Base-by-base conservation (phyloP, 345 rosid species). In the Acer campestre region DNA sequence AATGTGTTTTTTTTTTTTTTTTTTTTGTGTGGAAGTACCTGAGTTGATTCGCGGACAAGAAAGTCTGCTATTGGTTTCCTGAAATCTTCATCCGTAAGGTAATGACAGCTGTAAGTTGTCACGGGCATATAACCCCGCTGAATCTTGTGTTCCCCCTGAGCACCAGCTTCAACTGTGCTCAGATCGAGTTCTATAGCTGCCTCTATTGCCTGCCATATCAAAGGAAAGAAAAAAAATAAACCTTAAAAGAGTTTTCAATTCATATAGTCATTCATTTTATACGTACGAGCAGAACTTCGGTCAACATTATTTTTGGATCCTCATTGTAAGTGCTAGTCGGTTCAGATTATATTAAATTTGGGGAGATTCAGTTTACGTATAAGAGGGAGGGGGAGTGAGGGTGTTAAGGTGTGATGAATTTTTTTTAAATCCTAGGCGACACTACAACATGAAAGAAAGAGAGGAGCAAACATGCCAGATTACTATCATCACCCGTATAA, bases 81-180 rank as follows among this genome's bases (percentile, higher is more conserved):
- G 83, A 94, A 91, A 76, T 81, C 85, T 84, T 89, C 88, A 63
- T 94, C 91, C 3, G 77, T 40, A 17, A 95, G 90, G 85, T 95
- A 93, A 85, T 95, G 98, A 78, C 93, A 89, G 83, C 99, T 95
- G 74, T 91, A 93, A 40, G 99, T 95, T 75, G 82, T 85, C 49
- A 93, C 97, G 0, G 99, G 99, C 48, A 93, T 78, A 84, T 92
- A 95, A 55, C 99, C 99, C 0, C 99, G 91, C 75, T 92, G 97
- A 76, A 95, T 91, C 85, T 95, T 95, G 76, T 95, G 99, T 83
- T 95, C 99, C 12, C 99, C 99, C 76, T 95, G 99, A 71, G 99
- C 99, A 84, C 99, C 98, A 6, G 99, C 99, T 85, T 95, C 99
- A 18, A 95, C 99, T 1, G 97, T 87, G 42, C 77, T 84, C 16